Percentiles rank a stretch among this genome's conserved stretches.
Conservation (phyloP, 2,329 filamentous ascomycete species). For the Dactylellina cionopaga region DNA sequence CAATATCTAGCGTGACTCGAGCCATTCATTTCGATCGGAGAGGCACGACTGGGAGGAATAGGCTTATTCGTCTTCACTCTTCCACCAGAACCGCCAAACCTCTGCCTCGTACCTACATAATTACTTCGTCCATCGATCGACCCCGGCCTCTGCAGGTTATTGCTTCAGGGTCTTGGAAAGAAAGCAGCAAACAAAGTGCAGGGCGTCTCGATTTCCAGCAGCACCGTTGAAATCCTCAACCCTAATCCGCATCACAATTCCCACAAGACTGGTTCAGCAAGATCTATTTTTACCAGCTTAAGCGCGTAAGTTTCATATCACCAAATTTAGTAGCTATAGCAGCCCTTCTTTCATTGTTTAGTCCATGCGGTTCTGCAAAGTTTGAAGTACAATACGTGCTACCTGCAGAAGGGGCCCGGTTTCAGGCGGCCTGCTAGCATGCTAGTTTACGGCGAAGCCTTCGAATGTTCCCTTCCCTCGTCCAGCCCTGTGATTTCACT, state of each 20-base stretch:
- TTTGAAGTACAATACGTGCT: conserved; percentile 22
- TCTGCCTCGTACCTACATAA: background rate
- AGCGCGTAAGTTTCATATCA: conserved; percentile 49
- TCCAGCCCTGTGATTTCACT: background rate
- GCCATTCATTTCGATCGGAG: background rate
- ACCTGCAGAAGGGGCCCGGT: conserved; percentile 30
- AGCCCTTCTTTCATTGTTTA: conserved; percentile 8
- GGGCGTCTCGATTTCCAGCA: background rate
- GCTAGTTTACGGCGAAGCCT: conserved; percentile 32
- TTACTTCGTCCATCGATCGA: background rate
- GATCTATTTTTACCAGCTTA: conserved; percentile 49
- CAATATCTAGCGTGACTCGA: background rate
- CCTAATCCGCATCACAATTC: background rate
- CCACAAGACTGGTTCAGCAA: conserved; percentile 19
- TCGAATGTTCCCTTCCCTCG: background rate
- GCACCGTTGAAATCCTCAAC: background rate
- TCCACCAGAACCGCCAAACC: background rate
- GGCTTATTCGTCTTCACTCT: background rate
- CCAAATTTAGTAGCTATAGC: conserved; percentile 16
- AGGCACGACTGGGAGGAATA: background rate
- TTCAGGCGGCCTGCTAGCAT: conserved; percentile 27
- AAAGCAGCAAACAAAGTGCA: background rate
- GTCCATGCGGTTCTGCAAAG: conserved; percentile 4
- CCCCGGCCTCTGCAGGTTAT: background rate
- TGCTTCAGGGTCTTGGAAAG: background rate